These are phyloP conservation scores for Pichiaceae sp. DNA, from an alignment of 1,139 yeast genomes.

Conservation along the genomic window DNA sequence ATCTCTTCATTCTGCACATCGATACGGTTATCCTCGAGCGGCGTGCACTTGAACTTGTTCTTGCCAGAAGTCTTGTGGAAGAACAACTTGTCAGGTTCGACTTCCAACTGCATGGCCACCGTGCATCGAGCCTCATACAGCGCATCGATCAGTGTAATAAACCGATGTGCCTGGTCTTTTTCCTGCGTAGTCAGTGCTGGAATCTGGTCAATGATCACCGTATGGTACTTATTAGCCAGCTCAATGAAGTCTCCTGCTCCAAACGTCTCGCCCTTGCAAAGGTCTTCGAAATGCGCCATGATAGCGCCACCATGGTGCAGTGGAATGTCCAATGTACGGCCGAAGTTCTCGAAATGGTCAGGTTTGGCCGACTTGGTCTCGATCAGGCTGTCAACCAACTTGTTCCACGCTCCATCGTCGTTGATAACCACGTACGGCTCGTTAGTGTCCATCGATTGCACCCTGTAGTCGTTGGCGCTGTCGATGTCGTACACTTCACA, in stretches of 20 bases:
- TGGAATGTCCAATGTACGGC: slow-evolving; percentile 42
- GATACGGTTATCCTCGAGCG: slow-evolving; percentile 11
- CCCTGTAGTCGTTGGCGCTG: slow-evolving; percentile 48
- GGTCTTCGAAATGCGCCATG: slow-evolving; percentile 41
- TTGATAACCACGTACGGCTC: slow-evolving; percentile 28
- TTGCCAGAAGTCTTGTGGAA: slow-evolving; percentile 24
- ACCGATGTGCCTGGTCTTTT: slow-evolving; percentile 63
- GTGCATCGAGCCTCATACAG: slow-evolving; percentile 61
- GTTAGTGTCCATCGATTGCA: slow-evolving; percentile 26
- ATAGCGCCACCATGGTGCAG: slow-evolving; percentile 30
- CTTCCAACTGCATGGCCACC: slow-evolving; percentile 43
- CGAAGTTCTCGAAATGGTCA: slow-evolving; percentile 39
- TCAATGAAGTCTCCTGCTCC: slow-evolving; percentile 69
- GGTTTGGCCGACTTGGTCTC: slow-evolving; percentile 14
- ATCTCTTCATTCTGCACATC: slow-evolving; percentile 51
- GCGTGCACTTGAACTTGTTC: slow-evolving; percentile 12
- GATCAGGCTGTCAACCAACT: slow-evolving; percentile 17
- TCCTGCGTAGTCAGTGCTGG: slow-evolving; percentile 50
- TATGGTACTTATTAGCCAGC: slow-evolving; percentile 49
- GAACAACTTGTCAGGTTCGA: slow-evolving; percentile 42
- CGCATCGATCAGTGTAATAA: slow-evolving; percentile 61
- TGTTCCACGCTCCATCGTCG: slow-evolving; percentile 30
- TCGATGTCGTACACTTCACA: slow-evolving; percentile 60
- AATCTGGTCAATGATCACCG: slow-evolving; percentile 51
- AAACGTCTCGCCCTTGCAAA: slow-evolving; percentile 45